phyloP scores from a whole-genome alignment of 2,329 filamentous ascomycete species.

The Neophaeococcomyces mojaviensis region DNA sequence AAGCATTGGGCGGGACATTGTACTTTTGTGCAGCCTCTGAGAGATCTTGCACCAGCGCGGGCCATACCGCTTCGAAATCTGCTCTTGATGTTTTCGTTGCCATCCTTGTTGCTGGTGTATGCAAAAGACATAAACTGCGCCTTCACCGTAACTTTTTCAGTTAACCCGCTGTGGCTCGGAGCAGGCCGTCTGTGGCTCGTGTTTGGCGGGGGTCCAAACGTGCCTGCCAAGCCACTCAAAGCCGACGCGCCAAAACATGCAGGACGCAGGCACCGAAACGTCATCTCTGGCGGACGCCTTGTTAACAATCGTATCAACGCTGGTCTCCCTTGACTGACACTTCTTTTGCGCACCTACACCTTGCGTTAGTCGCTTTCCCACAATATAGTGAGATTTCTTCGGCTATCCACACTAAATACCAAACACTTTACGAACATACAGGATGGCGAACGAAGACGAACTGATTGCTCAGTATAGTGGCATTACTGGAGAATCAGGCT shows the following conservation, averaged over 20 bases:
- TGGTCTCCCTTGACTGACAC: not conserved
- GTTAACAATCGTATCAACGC: no score
- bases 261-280: no score
- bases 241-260: no score
- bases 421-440: not conserved
- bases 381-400: no score
- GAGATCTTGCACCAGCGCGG: conserved; percentile 74
- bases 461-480: conserved; percentile 47
- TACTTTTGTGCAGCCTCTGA: conserved; percentile 71
- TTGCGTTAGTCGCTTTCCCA: not conserved
- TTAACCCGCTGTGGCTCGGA: conserved; percentile 2
- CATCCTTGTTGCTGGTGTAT: conserved; percentile 39
- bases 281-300: no score
- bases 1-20: conserved; percentile 70
- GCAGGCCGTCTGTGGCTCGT: not conserved
- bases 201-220: not conserved
- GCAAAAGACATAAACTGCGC: not conserved
- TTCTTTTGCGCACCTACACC: not conserved
- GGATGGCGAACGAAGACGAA: conserved; percentile 28
- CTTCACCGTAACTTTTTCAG: conserved; percentile 5
- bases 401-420: no score
- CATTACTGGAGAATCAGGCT: conserved; percentile 46
- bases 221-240: conserved; percentile 8
- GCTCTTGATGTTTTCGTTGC: conserved; percentile 60
- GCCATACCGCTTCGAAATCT: conserved; percentile 87